Conservation (phyloP, 202 grass and related monocot genomes). For the Carex arenaria region DNA sequence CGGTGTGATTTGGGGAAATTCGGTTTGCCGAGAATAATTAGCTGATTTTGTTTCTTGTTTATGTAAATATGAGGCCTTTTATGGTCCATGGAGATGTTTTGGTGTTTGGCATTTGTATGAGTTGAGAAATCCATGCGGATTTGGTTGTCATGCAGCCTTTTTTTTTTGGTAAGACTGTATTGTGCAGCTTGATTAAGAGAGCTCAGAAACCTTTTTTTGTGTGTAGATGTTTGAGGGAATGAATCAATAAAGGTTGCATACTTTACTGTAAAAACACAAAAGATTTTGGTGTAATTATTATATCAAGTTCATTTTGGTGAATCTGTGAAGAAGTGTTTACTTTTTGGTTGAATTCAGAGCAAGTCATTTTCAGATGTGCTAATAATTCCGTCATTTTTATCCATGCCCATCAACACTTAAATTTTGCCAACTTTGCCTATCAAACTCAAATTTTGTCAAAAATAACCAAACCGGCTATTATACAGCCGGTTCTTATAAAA, state of each 20-base stretch:
- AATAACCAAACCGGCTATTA: no score
- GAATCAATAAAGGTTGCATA: neutral
- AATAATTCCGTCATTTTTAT: no score
- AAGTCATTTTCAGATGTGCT: neutral
- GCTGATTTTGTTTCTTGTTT: neutral
- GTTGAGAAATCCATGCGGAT: neutral
- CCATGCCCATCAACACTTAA: no score
- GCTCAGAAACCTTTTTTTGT: neutral
- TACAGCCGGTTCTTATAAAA: no score
- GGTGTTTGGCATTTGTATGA: neutral
- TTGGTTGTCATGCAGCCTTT: neutral
- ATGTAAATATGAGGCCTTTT: slow-evolving; percentile 1
- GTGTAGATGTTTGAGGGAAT: neutral
- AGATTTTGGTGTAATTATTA: neutral
- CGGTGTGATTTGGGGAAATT: slow-evolving; percentile 12
- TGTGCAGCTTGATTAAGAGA: neutral
- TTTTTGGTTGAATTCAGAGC: neutral
- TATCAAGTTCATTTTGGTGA: neutral
- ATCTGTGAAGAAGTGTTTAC: neutral
- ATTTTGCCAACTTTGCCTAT: no score
- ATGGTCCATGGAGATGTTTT: neutral
- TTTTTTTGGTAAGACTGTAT: neutral
- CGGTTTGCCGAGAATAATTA: neutral
- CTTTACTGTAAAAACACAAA: neutral
- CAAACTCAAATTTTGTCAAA: no score